Evolutionary conservation across 495 filamentous ascomycete species (phyloP).

Genomic region (Xylaria acuta): DNA sequence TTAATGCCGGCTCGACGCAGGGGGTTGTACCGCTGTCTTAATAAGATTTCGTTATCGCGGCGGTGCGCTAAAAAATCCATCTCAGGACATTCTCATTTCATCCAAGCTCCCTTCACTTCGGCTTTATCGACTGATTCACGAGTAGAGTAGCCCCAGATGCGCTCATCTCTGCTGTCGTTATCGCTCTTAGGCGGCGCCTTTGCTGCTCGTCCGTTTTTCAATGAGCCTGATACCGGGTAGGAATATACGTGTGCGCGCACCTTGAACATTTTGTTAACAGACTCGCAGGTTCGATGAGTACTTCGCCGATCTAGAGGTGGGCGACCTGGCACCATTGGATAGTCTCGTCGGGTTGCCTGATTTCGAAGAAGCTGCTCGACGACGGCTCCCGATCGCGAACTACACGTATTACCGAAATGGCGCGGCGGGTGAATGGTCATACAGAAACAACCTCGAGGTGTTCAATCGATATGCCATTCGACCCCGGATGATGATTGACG

Average conservation of each 20-base stretch:
- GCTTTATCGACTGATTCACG: neutral
- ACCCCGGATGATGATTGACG: slow-evolving; percentile 40
- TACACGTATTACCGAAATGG: slow-evolving; percentile 47
- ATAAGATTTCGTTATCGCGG: neutral
- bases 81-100: neutral
- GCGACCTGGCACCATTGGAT: slow-evolving; percentile 24
- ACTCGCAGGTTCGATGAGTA: neutral
- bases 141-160: neutral
- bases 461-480: slow-evolving; percentile 37
- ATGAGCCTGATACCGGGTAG: slow-evolving; percentile 42
- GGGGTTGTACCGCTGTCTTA: neutral
- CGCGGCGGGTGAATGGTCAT: slow-evolving; percentile 51
- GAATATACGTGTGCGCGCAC: slow-evolving; percentile 23
- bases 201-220: slow-evolving; percentile 37
- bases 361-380: slow-evolving; percentile 45
- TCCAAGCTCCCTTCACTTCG: neutral
- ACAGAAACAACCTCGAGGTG: slow-evolving; percentile 50
- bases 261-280: neutral
- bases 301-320: slow-evolving; percentile 29
- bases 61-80: neutral
- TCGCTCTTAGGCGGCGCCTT: neutral
- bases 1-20: neutral
- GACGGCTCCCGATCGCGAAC: slow-evolving; percentile 35
- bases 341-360: slow-evolving; percentile 42
- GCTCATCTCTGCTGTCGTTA: slow-evolving; percentile 5